Evolutionary conservation across 805 yeast species (phyloP), one percentile per base, ranked within the genome.

Genomic region (Metschnikowia henanensis): DNA sequence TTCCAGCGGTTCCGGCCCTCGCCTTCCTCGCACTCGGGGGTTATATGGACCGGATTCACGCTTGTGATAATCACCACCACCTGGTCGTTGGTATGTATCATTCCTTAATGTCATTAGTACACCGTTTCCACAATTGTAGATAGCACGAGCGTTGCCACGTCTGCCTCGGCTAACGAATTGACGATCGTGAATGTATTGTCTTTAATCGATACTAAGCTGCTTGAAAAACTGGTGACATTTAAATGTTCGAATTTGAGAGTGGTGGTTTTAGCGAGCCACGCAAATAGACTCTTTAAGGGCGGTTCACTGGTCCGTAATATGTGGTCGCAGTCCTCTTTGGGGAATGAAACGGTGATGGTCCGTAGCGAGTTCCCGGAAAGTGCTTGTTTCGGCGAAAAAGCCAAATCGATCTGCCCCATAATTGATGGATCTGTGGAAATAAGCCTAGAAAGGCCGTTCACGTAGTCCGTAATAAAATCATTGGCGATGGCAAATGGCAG

Each of bases 1-100:
- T 60, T 61, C 39, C 65, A 59, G 47, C 56, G 74, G 30, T 61
- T 61, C 38, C 47, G 55, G 21, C 50, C 51, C 1, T 53, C 67
- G 3, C 70, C 72, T 2, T 32, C 50, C 9, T 47, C 53, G 16
- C 67, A 62, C 43, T 35, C 55, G 8, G 44, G 53, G 22, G 44
- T 61, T 31, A 46, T 61, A 5, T 62, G 65, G 66, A 45, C 57
- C 13, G 61, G 61, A 3, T 55, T 60, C 32, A 34, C 51, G 3
- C 50, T 58, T 29, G 64, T 59, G 38, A 46, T 49, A n/a, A 39
- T 43, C n/a, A 52, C 62, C 25, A 43, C 58, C 35, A 25, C 54
- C n/a, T 51, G 59, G 54, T 48, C 64, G 17, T 37, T 42, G 19
- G 4, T 43, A 2, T 37, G 42, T 30, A 30, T 43, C 13, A 32